phyloP scores from a whole-genome alignment of 441 rosid species.

The Arabidopsis lyrata region DNA sequence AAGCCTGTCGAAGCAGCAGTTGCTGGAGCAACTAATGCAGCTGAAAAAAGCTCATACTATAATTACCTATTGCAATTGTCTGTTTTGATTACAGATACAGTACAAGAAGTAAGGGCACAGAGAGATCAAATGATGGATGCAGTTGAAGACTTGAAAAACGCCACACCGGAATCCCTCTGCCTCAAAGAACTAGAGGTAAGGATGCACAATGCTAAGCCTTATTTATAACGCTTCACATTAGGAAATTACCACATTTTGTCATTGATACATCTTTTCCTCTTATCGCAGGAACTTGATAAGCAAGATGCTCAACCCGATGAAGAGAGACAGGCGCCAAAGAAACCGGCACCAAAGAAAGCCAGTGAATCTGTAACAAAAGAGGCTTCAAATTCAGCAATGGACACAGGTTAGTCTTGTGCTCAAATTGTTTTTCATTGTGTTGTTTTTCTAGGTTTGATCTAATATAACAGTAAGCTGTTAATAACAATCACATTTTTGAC shows the following conservation, averaged over 20 bases:
- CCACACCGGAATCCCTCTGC: constrained; percentile 76
- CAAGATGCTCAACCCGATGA: background rate
- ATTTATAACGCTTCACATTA: background rate
- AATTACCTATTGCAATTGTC: constrained; percentile 86
- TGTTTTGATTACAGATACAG: constrained; percentile 82
- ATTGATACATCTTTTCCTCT: constrained; percentile 19
- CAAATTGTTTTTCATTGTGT: background rate
- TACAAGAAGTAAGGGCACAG: constrained; percentile 63
- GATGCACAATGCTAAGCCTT: constrained; percentile 4
- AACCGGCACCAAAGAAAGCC: constrained; percentile 53
- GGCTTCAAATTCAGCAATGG: constrained; percentile 54
- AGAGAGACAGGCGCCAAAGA: constrained; percentile 39
- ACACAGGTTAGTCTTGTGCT: constrained; percentile 56
- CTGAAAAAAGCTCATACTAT: constrained; percentile 66
- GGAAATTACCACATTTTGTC: background rate
- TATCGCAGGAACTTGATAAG: constrained; percentile 22
- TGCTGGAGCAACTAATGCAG: constrained; percentile 11
- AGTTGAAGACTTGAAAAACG: constrained; percentile 63
- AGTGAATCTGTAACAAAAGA: constrained; percentile 49
- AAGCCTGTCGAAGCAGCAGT: constrained; percentile 21
- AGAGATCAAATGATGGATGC: constrained; percentile 66
- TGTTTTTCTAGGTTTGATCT: constrained; percentile 5
- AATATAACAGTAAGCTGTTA: constrained; percentile 49
- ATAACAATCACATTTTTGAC: background rate
- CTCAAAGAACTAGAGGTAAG: constrained; percentile 73